phyloP scores from a whole-genome alignment of 495 filamentous ascomycete species.

The Rhypophila decipiens region DNA sequence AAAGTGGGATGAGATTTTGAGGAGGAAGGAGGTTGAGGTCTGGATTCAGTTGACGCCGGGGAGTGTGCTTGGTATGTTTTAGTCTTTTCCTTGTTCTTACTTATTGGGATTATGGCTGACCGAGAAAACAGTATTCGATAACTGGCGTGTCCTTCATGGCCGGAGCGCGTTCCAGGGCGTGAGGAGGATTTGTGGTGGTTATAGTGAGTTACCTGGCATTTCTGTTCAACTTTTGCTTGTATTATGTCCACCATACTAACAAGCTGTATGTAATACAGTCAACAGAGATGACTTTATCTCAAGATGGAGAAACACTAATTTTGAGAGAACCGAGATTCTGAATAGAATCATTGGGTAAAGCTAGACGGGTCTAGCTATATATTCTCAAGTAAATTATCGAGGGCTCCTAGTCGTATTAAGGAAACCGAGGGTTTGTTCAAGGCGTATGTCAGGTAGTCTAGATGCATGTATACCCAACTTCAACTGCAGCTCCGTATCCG shows the following conservation, averaged over 20 bases:
- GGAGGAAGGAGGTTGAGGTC: slow-evolving; percentile 48
- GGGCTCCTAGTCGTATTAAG: no score
- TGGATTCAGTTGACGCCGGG: slow-evolving; percentile 77
- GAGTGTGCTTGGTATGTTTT: slow-evolving; percentile 57
- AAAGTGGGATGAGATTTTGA: slow-evolving; percentile 57
- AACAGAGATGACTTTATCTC: slow-evolving; percentile 84
- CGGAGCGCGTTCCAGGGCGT: slow-evolving; percentile 73
- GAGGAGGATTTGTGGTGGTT: slow-evolving; percentile 81
- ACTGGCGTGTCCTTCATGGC: slow-evolving; percentile 90
- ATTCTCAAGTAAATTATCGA: no score
- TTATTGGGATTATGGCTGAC: background rate
- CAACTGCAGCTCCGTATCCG: no score
- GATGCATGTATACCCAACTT: no score
- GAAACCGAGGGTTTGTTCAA: no score
- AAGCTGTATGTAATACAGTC: slow-evolving; percentile 38
- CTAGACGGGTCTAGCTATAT: no score
- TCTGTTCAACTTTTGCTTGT: background rate
- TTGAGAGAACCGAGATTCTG: slow-evolving; percentile 48
- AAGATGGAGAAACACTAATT: slow-evolving; percentile 65
- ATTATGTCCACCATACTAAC: no score
- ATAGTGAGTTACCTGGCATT: slow-evolving; percentile 58
- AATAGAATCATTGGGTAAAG: slow-evolving; percentile 31
- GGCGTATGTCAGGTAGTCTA: no score
- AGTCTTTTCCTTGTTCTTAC: background rate
- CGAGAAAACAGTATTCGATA: slow-evolving; percentile 69